These are phyloP conservation scores for Ophioceras dolichostomum DNA, from an alignment of 2,329 filamentous ascomycete genomes.

Conservation along the genomic window DNA sequence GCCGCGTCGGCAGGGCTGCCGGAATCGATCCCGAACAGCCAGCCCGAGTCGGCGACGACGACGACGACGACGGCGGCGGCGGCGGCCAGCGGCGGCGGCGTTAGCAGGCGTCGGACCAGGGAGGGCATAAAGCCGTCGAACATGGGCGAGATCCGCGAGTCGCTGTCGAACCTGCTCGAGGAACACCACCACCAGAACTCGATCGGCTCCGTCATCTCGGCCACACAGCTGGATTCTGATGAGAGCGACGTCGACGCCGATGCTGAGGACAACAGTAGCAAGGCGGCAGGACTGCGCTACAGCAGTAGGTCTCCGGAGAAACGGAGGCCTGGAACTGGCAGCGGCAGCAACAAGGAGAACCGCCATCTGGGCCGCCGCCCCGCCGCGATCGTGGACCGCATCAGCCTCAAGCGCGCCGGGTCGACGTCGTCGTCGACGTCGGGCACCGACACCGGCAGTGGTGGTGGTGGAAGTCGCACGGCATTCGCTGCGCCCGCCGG, in stretches of 20 bases:
- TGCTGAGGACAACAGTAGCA: slow-evolving; percentile 38
- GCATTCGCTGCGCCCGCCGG: slow-evolving; percentile 38
- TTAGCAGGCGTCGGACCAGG: slow-evolving; percentile 41
- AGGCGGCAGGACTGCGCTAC: too few species aligned
- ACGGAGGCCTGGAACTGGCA: not conserved
- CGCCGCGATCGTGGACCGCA: slow-evolving; percentile 66
- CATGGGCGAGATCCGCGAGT: slow-evolving; percentile 70
- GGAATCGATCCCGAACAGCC: slow-evolving; percentile 33
- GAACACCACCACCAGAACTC: slow-evolving; percentile 35
- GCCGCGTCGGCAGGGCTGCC: slow-evolving; percentile 15
- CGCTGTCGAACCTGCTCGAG: slow-evolving; percentile 73
- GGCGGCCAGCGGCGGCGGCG: slow-evolving; percentile 41
- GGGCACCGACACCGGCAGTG: slow-evolving; percentile 15
- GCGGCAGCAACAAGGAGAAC: slow-evolving; percentile 36
- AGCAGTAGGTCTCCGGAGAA: slow-evolving; percentile 14
- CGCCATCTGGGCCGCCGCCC: slow-evolving; percentile 31
- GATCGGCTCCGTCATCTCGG: slow-evolving; percentile 29
- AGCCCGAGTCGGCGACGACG: slow-evolving; percentile 26
- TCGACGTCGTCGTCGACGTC: slow-evolving; percentile 21
- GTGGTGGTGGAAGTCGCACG: slow-evolving; percentile 26
- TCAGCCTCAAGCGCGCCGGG: slow-evolving; percentile 49
- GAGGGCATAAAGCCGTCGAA: slow-evolving; percentile 57
- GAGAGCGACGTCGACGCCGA: slow-evolving; percentile 30
- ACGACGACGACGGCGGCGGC: slow-evolving; percentile 20
- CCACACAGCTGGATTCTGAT: slow-evolving; percentile 16